phyloP scores from a whole-genome alignment of 495 filamentous ascomycete species.

The Penicillium taxi region DNA sequence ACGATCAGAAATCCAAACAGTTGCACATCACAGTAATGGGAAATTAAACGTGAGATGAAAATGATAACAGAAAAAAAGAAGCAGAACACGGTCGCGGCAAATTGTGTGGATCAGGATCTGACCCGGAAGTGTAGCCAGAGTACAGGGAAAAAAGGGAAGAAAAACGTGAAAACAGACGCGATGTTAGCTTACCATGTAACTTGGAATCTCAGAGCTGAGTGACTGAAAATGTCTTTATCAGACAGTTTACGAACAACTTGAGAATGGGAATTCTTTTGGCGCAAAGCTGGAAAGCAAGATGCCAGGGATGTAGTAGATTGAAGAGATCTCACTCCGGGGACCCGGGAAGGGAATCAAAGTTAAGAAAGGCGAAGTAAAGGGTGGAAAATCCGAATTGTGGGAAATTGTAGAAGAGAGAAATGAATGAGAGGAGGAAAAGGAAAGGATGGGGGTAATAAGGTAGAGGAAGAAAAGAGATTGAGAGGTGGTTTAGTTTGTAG shows the following conservation, averaged over 20 bases:
- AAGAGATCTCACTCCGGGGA: conserved; percentile 4
- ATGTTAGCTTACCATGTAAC: conserved; percentile 16
- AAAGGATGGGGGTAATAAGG: conserved; percentile 6
- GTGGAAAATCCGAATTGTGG: conserved; percentile 1
- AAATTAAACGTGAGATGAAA: neutral
- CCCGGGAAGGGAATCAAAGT: neutral
- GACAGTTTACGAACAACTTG: neutral
- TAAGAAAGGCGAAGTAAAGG: conserved; percentile 3
- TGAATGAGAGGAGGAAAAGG: conserved; percentile 2
- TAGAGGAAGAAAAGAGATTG: conserved; percentile 10
- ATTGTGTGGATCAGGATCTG: conserved; percentile 25
- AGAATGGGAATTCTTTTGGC: conserved; percentile 2
- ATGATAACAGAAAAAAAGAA: conserved; percentile 1
- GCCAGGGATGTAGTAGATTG: neutral
- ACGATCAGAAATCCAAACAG: neutral
- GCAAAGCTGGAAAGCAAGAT: neutral
- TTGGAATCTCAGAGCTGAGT: neutral
- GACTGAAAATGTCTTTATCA: neutral
- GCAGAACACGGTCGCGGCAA: conserved; percentile 26
- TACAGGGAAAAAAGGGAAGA: conserved; percentile 5
- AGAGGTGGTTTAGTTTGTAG: conserved; percentile 24
- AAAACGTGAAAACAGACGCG: conserved; percentile 7
- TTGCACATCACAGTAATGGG: neutral
- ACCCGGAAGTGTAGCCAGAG: conserved; percentile 17
- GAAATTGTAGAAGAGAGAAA: conserved; percentile 4